A percentile compares a stretch with the other conserved stretches of the same genome.
phyloP scores from a whole-genome alignment of 306 rosid genomes.

The Citrullus colocynthis region DNA sequence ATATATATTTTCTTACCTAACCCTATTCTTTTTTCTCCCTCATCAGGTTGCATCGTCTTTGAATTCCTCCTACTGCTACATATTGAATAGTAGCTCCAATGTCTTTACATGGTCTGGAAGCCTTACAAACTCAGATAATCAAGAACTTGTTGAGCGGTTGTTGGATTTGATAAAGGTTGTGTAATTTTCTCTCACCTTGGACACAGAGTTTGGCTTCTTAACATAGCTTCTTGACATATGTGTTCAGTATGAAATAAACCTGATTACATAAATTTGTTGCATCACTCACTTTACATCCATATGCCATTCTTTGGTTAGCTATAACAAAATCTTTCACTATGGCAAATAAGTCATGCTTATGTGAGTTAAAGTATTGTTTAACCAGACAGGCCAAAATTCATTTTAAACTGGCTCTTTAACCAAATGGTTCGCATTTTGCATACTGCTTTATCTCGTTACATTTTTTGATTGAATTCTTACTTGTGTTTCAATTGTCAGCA shows the following conservation, averaged over 20 bases:
- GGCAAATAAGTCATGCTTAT: background rate
- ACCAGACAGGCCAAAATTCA: background rate
- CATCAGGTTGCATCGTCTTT: slow-evolving; percentile 77
- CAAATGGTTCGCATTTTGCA: background rate
- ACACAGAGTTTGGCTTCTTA: background rate
- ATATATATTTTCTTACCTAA: background rate
- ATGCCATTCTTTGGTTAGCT: background rate
- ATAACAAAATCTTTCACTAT: background rate
- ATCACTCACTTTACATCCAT: background rate
- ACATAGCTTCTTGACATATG: background rate
- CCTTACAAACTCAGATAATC: slow-evolving; percentile 55
- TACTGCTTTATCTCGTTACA: slow-evolving; percentile 7
- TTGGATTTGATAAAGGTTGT: slow-evolving; percentile 87
- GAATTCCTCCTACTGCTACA: slow-evolving; percentile 82
- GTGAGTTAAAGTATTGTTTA: background rate
- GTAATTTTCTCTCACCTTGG: slow-evolving; percentile 9
- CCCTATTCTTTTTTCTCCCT: slow-evolving; percentile 3
- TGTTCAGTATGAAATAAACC: background rate
- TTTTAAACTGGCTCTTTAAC: background rate
- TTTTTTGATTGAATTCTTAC: slow-evolving; percentile 17
- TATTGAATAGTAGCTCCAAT: slow-evolving; percentile 56
- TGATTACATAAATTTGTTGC: background rate
- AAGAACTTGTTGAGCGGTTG: slow-evolving; percentile 79
- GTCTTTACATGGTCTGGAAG: slow-evolving; percentile 79
- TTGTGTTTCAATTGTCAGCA: slow-evolving; percentile 39